Evolutionary conservation across 2,329 filamentous ascomycete genomes (phyloP).

Genomic region (Claviceps citrina): DNA sequence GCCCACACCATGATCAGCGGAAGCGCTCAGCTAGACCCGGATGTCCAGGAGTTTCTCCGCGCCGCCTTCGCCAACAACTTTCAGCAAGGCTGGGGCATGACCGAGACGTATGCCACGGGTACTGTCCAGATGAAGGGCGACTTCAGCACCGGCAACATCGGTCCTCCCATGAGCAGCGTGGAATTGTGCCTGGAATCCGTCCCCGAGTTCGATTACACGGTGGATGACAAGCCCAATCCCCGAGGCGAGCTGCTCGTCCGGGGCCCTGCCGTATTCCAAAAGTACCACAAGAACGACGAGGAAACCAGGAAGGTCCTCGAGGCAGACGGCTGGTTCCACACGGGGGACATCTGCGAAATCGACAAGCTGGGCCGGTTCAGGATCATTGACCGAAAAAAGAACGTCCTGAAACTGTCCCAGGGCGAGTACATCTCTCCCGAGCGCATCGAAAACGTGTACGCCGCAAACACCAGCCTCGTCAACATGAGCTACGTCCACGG

Average conservation of each 20-base stretch:
- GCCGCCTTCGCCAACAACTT: constrained; percentile 68
- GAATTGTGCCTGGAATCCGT: constrained; percentile 77
- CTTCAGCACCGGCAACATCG: constrained; percentile 66
- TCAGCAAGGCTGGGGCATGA: constrained; percentile 81
- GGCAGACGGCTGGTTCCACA: constrained; percentile 90
- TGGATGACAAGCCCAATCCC: constrained; percentile 74
- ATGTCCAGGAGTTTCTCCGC: constrained; percentile 76
- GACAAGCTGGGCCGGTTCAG: constrained; percentile 76
- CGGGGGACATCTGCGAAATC: constrained; percentile 76
- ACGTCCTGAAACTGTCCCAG: constrained; percentile 94
- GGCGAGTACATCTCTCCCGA: constrained; percentile 97
- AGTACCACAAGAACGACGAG: constrained; percentile 80
- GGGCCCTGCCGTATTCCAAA: constrained; percentile 63
- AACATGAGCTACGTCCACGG: constrained; percentile 81
- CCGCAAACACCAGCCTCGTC: constrained; percentile 65
- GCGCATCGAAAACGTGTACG: constrained; percentile 87
- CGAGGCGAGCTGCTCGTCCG: constrained; percentile 80
- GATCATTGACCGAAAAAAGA: constrained; percentile 96
- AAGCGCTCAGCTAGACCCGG: constrained; percentile 78
- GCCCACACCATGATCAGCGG: constrained; percentile 65
- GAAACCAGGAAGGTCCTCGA: constrained; percentile 76
- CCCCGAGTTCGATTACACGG: constrained; percentile 85
- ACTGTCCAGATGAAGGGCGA: constrained; percentile 57
- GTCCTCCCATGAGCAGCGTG: constrained; percentile 47
- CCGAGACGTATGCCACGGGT: constrained; percentile 74